phyloP scores from a whole-genome alignment of 2,329 filamentous ascomycete species.

The Coleophoma crateriformis region DNA sequence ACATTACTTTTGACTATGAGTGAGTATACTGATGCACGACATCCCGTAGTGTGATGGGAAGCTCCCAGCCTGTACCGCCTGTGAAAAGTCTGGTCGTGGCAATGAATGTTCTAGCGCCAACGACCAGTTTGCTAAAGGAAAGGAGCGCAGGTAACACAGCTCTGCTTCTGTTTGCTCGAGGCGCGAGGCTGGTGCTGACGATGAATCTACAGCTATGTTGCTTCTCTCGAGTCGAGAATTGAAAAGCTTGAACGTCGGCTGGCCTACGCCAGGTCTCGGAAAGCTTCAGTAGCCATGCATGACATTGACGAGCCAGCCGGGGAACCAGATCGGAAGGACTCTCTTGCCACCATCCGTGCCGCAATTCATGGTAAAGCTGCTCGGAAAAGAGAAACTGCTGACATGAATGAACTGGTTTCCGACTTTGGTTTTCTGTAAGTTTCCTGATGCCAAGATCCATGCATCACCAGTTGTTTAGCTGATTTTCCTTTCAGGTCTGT shows the following conservation, averaged over 20 bases:
- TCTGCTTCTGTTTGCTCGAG: too few species aligned
- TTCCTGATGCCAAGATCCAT: neutral
- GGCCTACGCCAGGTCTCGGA: constrained; percentile 62
- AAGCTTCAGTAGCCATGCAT: constrained; percentile 62
- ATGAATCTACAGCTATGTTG: constrained; percentile 64
- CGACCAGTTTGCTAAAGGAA: constrained; percentile 91
- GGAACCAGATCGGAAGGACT: constrained; percentile 55
- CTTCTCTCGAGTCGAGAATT: constrained; percentile 85
- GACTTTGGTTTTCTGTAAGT: constrained; percentile 86
- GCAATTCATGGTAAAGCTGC: constrained; percentile 61
- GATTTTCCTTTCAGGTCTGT: constrained; percentile 57
- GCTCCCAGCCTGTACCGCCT: constrained; percentile 88
- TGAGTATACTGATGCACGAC: constrained; percentile 10
- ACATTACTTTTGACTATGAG: constrained; percentile 1
- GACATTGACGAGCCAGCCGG: constrained; percentile 46
- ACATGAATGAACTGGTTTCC: constrained; percentile 87
- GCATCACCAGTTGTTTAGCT: constrained; percentile 4
- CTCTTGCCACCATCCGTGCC: constrained; percentile 53
- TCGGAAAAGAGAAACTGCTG: constrained; percentile 67
- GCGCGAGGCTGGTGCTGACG: too few species aligned
- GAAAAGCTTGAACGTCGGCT: constrained; percentile 82
- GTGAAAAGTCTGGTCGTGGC: constrained; percentile 83
- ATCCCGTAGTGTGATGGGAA: constrained; percentile 77
- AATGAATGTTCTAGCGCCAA: constrained; percentile 90
- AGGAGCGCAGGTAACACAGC: constrained; percentile 69